These are phyloP conservation scores for Globisporangium nagaii DNA, from an alignment of 352 stramenopile genomes.

Conservation along the genomic window DNA sequence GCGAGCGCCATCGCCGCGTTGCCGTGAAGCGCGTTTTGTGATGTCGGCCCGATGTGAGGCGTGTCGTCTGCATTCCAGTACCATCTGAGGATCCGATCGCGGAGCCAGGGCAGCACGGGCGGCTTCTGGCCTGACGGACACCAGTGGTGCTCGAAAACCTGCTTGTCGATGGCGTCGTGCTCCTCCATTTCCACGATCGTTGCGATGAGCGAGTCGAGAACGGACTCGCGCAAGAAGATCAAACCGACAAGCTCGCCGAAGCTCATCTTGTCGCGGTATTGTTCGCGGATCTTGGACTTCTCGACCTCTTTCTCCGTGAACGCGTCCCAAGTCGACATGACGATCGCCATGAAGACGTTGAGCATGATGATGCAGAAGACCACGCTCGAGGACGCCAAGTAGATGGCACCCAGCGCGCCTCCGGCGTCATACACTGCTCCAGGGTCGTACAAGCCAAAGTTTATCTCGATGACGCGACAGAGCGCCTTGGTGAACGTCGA, in stretches of 20 bases:
- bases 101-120: neutral
- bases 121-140: neutral
- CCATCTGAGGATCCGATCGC: conserved; percentile 2
- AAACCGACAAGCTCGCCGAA: conserved; percentile 27
- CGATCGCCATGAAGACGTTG: conserved; percentile 76
- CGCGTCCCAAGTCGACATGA: conserved; percentile 68
- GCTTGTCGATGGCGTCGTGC: conserved; percentile 26
- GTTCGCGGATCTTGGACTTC: conserved; percentile 31
- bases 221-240: conserved; percentile 41
- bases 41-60: neutral
- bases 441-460: conserved; percentile 68
- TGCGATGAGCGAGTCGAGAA: conserved; percentile 47
- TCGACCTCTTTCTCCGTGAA: conserved; percentile 49
- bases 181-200: conserved; percentile 33
- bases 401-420: conserved; percentile 51
- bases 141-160: conserved; percentile 39
- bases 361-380: conserved; percentile 80
- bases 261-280: conserved; percentile 36
- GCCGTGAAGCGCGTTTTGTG: neutral
- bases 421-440: conserved; percentile 60
- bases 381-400: conserved; percentile 56
- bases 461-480: conserved; percentile 70
- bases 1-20: neutral
- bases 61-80: conserved; percentile 13
- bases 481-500: conserved; percentile 47